phyloP scores from a whole-genome alignment of 495 filamentous ascomycete genomes.

The Lasiosphaeria miniovina region DNA sequence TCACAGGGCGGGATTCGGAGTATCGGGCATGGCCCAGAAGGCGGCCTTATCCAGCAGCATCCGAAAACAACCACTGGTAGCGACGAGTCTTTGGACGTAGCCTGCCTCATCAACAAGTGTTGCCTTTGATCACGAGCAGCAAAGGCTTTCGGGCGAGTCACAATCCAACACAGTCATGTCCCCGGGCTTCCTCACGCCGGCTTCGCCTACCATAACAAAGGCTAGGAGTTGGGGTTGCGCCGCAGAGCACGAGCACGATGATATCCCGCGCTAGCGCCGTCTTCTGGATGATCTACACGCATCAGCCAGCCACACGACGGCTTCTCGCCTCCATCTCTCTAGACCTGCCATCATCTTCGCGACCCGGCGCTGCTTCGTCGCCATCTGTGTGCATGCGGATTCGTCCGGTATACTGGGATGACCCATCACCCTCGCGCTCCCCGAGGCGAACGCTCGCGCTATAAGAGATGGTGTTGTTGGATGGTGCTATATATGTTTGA shows the following conservation, averaged over 20 bases:
- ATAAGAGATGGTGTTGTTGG: neutral
- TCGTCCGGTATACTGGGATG: neutral
- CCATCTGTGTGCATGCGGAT: neutral
- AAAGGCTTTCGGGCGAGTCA: too few relatives aligned
- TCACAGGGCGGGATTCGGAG: too few relatives aligned
- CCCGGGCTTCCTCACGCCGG: neutral
- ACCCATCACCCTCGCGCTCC: neutral
- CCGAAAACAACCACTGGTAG: too few relatives aligned
- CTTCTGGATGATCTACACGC: neutral
- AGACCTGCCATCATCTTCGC: neutral
- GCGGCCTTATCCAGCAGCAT: too few relatives aligned
- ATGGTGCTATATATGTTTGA: too few relatives aligned
- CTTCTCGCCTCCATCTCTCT: neutral
- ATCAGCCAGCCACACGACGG: neutral
- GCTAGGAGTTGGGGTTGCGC: neutral
- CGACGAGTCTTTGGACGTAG: too few relatives aligned
- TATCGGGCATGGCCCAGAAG: too few relatives aligned
- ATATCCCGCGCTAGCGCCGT: neutral
- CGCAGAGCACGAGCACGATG: neutral
- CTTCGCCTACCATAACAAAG: neutral
- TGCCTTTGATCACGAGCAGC: too few relatives aligned
- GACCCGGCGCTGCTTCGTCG: neutral
- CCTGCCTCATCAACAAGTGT: too few relatives aligned
- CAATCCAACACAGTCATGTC: neutral
- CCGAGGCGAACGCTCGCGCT: neutral